A percentile compares a stretch with the other conserved stretches of the same genome.
Evolutionary conservation across 2,329 filamentous ascomycete species (phyloP).

Genomic region (Tolypocladium amazonense): DNA sequence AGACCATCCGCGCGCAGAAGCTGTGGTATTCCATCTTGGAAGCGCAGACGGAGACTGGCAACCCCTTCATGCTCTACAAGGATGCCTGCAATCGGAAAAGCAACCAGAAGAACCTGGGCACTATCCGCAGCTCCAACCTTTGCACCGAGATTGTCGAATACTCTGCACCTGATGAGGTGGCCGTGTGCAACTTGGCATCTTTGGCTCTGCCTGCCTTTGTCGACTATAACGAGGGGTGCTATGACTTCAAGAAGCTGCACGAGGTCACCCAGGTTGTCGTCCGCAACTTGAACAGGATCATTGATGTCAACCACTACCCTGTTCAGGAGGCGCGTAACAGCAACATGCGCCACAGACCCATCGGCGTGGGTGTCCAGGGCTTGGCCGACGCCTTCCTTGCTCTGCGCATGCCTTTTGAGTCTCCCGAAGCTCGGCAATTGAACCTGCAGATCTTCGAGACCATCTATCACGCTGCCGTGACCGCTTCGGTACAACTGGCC

Average conservation of each 20-base stretch:
- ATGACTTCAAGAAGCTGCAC: constrained; percentile 95
- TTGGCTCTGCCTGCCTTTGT: constrained; percentile 86
- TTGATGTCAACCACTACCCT: constrained; percentile 98
- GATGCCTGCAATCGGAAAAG: constrained; percentile 97
- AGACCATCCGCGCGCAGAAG: constrained; percentile 94
- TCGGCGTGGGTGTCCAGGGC: constrained; percentile 94
- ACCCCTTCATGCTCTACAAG: constrained; percentile 99
- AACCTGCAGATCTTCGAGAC: constrained; percentile 99
- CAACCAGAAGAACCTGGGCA: constrained; percentile 99
- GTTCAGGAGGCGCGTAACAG: constrained; percentile 86
- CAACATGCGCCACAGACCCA: constrained; percentile 94
- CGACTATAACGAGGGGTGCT: constrained; percentile 72
- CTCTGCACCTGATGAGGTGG: constrained; percentile 92
- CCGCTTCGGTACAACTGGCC: constrained; percentile 78
- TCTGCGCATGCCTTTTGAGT: constrained; percentile 93
- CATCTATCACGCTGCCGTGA: constrained; percentile 93
- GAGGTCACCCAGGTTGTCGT: constrained; percentile 88
- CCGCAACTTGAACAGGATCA: constrained; percentile 95
- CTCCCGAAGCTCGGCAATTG: constrained; percentile 80
- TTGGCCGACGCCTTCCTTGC: constrained; percentile 97
- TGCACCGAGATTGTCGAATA: constrained; percentile 99
- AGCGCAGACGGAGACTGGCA: constrained; percentile 96
- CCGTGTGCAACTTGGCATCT: constrained; percentile 95
- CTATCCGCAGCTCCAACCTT: constrained; percentile 95
- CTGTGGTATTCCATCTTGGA: constrained; percentile 98